Conservation (phyloP, 768 basidiomycete genomes). For the Dioszegia hungarica region DNA sequence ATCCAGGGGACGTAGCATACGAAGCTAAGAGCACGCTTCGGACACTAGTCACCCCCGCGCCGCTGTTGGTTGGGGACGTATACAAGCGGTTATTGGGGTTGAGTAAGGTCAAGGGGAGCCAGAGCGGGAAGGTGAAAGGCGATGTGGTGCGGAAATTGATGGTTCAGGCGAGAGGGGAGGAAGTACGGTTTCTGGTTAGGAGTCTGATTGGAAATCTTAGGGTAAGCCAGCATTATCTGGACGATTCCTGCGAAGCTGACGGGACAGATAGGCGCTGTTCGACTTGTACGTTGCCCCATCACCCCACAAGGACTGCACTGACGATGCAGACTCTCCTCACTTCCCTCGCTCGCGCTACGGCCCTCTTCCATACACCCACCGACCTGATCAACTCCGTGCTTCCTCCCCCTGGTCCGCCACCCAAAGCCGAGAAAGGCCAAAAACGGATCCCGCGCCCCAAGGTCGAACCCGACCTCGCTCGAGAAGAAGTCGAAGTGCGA, state of each 20-base stretch:
- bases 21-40: conserved; percentile 58
- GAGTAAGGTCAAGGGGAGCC: conserved; percentile 64
- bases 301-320: not conserved
- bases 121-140: conserved; percentile 70
- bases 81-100: conserved; percentile 67
- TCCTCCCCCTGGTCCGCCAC: conserved; percentile 30
- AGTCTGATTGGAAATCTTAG: conserved; percentile 41
- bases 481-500: conserved; percentile 48
- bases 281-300: conserved; percentile 53
- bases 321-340: conserved; percentile 60
- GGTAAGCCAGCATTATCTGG: conserved; percentile 18
- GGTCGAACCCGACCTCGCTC: conserved; percentile 38
- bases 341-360: conserved; percentile 72
- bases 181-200: conserved; percentile 71
- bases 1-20: conserved; percentile 83
- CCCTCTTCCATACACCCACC: conserved; percentile 50
- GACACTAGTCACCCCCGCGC: conserved; percentile 43
- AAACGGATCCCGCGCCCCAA: conserved; percentile 46
- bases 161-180: conserved; percentile 79
- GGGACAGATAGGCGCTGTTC: conserved; percentile 69
- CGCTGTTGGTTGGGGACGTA: conserved; percentile 56
- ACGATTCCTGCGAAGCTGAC: not conserved
- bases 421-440: conserved; percentile 42
- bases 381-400: conserved; percentile 34
- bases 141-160: conserved; percentile 73